Base-by-base conservation (phyloP, 2,329 filamentous ascomycete genomes). In the Neonectria faginata region DNA sequence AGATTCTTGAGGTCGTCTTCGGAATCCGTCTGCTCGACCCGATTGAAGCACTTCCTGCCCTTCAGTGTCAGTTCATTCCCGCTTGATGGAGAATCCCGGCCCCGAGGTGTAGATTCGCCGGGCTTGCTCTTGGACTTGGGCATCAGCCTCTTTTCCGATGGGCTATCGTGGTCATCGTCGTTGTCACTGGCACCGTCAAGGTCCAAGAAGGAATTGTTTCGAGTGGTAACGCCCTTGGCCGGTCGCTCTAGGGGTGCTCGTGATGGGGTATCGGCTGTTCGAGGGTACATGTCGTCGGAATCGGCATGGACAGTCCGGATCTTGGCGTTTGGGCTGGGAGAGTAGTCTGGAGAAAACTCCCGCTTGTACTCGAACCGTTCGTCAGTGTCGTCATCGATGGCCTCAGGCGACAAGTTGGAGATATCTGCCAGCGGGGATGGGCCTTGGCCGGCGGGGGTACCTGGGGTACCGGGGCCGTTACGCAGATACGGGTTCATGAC, bases 401-500 rank as follows among this genome's bases (percentile, higher is more conserved):
- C 47, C 25, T 67, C 66, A 11, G 69, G 66, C 3, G 70, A 70
- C 22, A 74, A 64, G 25, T 74, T 75, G 50, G 72, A 67, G 48
- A 71, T 70, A 60, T 71, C 72, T 29, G 68, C 48, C 60, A 73
- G 36, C 5, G 72, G 72, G 25, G 72, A 74, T 16, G 72, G 72
- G 9, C 72, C 70, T 60, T 74, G 72, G n/a, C 61, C 45, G n/a
- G 54, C 73, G 2, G 74, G 69, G 9, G 73, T 70, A 12, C 75
- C 70, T 18, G 71, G 70, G 14, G 67, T 66, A 33, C 62, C 65
- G 6, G 75, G 74, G 58, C 75, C 79, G 33, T 72, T 75, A 58
- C 79, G 80, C 20, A 97, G 81, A 76, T 93, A 97, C 7, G 92
- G 93, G 79, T 91, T 92, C 93, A 97, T 97, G 57, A 92, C 92